A percentile compares a stretch with the other conserved stretches of the same genome.
These are phyloP conservation scores for Poteriospumella lacustris DNA, from an alignment of 108 stramenopile species.

Conservation along the genomic window DNA sequence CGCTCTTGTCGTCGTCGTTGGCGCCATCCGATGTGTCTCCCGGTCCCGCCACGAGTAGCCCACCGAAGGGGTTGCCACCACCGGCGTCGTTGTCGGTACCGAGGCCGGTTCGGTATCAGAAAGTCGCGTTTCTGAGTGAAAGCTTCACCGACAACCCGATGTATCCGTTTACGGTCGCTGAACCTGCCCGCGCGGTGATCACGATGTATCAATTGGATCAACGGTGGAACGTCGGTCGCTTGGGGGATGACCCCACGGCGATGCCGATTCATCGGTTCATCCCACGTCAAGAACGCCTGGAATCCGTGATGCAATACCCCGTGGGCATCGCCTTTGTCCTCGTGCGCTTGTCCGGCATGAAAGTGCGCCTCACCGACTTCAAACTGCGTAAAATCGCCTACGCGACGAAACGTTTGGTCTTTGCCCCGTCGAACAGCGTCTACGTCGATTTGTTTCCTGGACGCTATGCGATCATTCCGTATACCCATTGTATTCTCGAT, in stretches of 20 bases:
- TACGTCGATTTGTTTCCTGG: background rate
- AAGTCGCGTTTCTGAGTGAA: background rate
- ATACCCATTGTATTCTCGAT: conserved; percentile 9
- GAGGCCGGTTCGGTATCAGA: background rate
- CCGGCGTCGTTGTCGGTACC: too few relatives aligned
- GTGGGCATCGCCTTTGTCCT: conserved; percentile 12
- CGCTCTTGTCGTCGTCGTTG: too few relatives aligned
- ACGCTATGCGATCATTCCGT: conserved; percentile 22
- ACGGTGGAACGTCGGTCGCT: conserved; percentile 1
- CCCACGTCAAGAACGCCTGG: background rate
- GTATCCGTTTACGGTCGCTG: conserved; percentile 24
- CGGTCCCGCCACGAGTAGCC: too few relatives aligned
- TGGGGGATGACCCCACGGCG: background rate
- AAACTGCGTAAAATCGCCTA: background rate
- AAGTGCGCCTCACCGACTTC: conserved; percentile 9
- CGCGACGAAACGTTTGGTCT: background rate
- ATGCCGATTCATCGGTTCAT: background rate
- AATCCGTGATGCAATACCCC: background rate
- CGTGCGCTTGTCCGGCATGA: background rate
- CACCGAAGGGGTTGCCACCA: too few relatives aligned
- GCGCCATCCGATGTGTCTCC: too few relatives aligned
- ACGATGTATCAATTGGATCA: conserved; percentile 13
- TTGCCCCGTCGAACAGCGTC: background rate
- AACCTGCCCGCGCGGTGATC: background rate
- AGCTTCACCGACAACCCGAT: conserved; percentile 27